Conservation (phyloP, 2,329 filamentous ascomycete genomes). For the Juglanconis oblonga region DNA sequence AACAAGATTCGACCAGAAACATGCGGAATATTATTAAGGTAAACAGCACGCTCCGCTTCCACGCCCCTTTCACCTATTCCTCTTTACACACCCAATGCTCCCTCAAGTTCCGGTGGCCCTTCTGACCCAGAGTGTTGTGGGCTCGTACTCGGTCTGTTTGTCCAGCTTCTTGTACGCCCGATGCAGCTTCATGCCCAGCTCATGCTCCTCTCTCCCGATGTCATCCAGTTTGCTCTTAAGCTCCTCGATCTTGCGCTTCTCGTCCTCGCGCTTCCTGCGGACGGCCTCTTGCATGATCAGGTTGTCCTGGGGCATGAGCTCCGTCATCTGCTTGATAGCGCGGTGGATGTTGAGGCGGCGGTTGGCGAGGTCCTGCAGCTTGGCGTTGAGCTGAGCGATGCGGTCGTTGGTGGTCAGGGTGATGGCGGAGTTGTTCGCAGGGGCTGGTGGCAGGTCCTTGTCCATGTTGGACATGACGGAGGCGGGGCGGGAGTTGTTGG, state of each 20-base stretch:
- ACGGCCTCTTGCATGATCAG: conserved; percentile 66
- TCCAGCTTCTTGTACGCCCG: conserved; percentile 73
- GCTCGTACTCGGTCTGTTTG: conserved; percentile 61
- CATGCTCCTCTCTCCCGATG: conserved; percentile 73
- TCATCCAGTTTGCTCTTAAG: conserved; percentile 68
- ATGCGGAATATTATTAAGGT: background rate
- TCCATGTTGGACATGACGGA: conserved; percentile 35
- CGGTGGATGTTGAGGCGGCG: conserved; percentile 69
- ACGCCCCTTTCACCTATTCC: background rate
- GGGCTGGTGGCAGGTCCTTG: background rate
- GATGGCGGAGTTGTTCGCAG: conserved; percentile 42
- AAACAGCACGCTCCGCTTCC: background rate
- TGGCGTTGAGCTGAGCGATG: conserved; percentile 63
- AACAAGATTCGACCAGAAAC: too few relatives aligned
- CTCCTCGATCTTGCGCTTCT: conserved; percentile 64
- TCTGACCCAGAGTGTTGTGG: conserved; percentile 73
- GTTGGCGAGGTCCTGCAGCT: conserved; percentile 62
- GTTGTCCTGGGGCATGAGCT: conserved; percentile 70
- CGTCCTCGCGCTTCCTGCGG: conserved; percentile 49
- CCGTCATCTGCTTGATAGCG: conserved; percentile 73
- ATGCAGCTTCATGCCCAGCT: conserved; percentile 72
- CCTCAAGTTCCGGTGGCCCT: conserved; percentile 57
- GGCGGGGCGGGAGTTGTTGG: conserved; percentile 17
- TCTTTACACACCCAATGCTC: background rate
- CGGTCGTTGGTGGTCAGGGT: conserved; percentile 51